Percentiles rank a stretch among this genome's conserved stretches.
Evolutionary conservation across 345 rosid genomes (phyloP).

Genomic region (Abelmoschus esculentus): DNA sequence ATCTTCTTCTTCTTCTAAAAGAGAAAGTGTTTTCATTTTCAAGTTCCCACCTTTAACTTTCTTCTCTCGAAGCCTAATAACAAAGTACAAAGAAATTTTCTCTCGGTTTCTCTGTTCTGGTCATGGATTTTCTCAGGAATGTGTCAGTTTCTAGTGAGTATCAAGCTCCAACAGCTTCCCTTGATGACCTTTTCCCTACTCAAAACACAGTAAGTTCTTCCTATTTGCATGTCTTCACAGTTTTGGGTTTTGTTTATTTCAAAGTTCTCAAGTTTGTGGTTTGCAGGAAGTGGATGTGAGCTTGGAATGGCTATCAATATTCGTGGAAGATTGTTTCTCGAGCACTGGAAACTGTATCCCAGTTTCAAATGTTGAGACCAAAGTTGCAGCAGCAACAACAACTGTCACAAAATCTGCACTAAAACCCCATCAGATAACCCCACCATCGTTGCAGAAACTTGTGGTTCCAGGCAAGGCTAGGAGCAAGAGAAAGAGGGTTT

Average conservation of each 20-base stretch:
- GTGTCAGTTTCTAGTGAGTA: slow-evolving; percentile 27
- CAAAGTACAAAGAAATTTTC: no score
- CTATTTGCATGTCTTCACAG: no score
- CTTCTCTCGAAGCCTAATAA: no score
- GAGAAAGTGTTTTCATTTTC: no score
- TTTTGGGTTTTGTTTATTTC: background rate
- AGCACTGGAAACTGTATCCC: slow-evolving; percentile 48
- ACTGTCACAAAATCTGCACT: slow-evolving; percentile 1
- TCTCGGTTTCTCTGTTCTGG: background rate
- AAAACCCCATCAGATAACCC: slow-evolving; percentile 12
- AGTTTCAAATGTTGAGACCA: background rate
- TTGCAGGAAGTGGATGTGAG: slow-evolving; percentile 59
- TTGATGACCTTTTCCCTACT: slow-evolving; percentile 37
- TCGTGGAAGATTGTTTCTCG: slow-evolving; percentile 62
- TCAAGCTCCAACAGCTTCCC: slow-evolving; percentile 1
- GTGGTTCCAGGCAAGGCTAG: slow-evolving; percentile 47
- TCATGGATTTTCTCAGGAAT: slow-evolving; percentile 40
- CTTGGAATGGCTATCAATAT: slow-evolving; percentile 54
- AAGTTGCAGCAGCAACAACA: background rate
- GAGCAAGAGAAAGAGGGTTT: slow-evolving; percentile 49
- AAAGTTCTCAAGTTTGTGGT: background rate
- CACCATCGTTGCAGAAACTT: slow-evolving; percentile 30
- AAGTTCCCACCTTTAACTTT: no score
- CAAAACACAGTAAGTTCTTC: slow-evolving; percentile 32
- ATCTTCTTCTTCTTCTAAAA: background rate